Evolutionary conservation across 2,329 filamentous ascomycete genomes (phyloP).

Genomic region (Xylariaceae sp.): DNA sequence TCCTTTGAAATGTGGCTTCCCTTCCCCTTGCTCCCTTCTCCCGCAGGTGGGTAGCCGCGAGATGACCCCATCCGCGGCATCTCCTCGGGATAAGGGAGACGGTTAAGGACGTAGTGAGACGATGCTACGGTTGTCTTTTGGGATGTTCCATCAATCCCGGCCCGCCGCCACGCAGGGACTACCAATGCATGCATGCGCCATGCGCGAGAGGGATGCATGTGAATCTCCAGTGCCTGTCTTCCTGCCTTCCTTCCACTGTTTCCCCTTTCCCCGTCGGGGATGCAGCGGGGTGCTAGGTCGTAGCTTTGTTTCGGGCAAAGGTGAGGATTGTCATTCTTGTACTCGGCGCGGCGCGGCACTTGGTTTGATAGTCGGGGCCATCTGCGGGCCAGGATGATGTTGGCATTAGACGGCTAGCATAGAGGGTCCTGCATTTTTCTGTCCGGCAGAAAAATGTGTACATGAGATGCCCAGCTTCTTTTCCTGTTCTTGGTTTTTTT

Average conservation of each 20-base stretch:
- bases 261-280: constrained; percentile 7
- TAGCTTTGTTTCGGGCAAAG: background rate
- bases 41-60: background rate
- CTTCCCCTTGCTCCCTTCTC: constrained; percentile 17
- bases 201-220: background rate
- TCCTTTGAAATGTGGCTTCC: constrained; percentile 15
- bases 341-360: constrained; percentile 29
- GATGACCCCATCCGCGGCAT: constrained; percentile 13
- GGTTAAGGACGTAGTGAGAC: constrained; percentile 27
- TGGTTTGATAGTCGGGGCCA: constrained; percentile 7
- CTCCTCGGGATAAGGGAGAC: constrained; percentile 6
- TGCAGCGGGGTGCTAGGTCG: background rate
- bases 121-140: constrained; percentile 21
- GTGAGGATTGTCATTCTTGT: constrained; percentile 7
- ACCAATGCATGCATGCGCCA: constrained; percentile 6
- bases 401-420: constrained; percentile 23
- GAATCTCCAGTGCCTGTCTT: background rate
- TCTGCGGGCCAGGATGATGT: constrained; percentile 20
- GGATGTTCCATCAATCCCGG: constrained; percentile 16
- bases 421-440: constrained; percentile 28
- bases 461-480: constrained; percentile 28
- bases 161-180: constrained; percentile 14
- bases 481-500: constrained; percentile 2
- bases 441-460: constrained; percentile 24
- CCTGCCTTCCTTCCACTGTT: constrained; percentile 10